Evolutionary conservation across 2,329 filamentous ascomycete genomes (phyloP), one percentile per base, ranked within the genome.

Genomic region (Atkinsonella texensis): DNA sequence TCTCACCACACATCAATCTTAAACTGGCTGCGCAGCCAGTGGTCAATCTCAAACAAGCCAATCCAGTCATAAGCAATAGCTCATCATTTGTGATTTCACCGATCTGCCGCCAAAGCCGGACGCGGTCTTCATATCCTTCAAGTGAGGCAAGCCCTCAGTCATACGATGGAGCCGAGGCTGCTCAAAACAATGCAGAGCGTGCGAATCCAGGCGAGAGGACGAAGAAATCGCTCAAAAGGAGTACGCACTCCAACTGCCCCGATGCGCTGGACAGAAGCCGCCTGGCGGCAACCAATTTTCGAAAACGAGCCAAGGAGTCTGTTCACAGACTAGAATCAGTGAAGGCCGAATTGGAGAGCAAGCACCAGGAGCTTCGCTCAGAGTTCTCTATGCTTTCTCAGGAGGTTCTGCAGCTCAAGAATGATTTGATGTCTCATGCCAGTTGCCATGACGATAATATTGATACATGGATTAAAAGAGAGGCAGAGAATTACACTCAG

Each of bases 361-460:
- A 49, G 41, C 40, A 52, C 38, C 12, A 18, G 20, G 35, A 40
- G 41, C 47, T 50, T 15, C 32, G 35, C 28, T 15, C 47, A 2
- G 38, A 53, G 5, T 38, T 28, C 33, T 23, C 18, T 17, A 38
- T 46, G 17, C 51, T 53, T 9, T 35, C 42, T 10, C 31, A 31
- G 6, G 47, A 50, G n/a, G 32, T 50, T 2, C n/a, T 53, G 9
- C 32, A 50, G 51, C 48, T 53, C 23, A 53, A 53, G 18, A 43
- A 46, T 20, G 42, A 50, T 8, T 20, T 53, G 12, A 50, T 53
- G 47, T n/a, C n/a, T 5, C 51, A 53, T 9, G 47, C 42, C 2
- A 11, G 13, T 4, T 53, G 51, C 18, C 42, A 31, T 8, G 51
- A 53, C 20, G 28, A 38, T 10, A 50, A 42, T 9, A 50, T 53